Percentiles rank a stretch among this genome's conserved stretches.
phyloP scores from a whole-genome alignment of 2,329 filamentous ascomycete genomes.

The Cordyceps pruinosa region DNA sequence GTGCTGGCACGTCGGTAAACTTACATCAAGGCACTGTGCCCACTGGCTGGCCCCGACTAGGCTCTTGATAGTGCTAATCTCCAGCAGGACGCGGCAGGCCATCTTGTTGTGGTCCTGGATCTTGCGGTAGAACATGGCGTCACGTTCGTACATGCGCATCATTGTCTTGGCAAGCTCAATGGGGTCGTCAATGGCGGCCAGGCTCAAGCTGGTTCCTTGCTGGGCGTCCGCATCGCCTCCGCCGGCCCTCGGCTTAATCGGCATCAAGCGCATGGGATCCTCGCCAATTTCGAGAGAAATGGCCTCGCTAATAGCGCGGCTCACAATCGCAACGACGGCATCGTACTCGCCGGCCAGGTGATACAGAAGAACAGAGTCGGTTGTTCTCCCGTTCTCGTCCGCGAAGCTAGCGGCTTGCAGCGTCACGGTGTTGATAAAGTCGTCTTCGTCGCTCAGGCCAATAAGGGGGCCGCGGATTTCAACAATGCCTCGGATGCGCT shows the following conservation, averaged over 20 bases:
- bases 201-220: conserved; percentile 50
- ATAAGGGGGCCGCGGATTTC: conserved; percentile 80
- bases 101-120: conserved; percentile 51
- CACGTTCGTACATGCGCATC: conserved; percentile 56
- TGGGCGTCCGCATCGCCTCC: conserved; percentile 32
- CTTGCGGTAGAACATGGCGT: conserved; percentile 53
- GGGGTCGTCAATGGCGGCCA: conserved; percentile 54
- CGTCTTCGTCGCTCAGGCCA: conserved; percentile 67
- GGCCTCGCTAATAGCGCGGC: conserved; percentile 82
- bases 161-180: conserved; percentile 53
- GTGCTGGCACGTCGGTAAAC: conserved; percentile 18
- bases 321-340: conserved; percentile 84
- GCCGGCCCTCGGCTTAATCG: conserved; percentile 63
- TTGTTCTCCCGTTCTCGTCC: conserved; percentile 87
- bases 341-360: conserved; percentile 95
- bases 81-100: conserved; percentile 49
- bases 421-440: conserved; percentile 88
- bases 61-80: conserved; percentile 55
- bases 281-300: conserved; percentile 81
- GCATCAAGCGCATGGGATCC: conserved; percentile 69
- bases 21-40: conserved; percentile 53
- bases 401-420: conserved; percentile 86
- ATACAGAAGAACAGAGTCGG: conserved; percentile 89
- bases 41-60: conserved; percentile 48
- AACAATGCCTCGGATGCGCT: conserved; percentile 77